Evolutionary conservation across 2,329 filamentous ascomycete species (phyloP).

Genomic region (Lasiodiplodia sp.): DNA sequence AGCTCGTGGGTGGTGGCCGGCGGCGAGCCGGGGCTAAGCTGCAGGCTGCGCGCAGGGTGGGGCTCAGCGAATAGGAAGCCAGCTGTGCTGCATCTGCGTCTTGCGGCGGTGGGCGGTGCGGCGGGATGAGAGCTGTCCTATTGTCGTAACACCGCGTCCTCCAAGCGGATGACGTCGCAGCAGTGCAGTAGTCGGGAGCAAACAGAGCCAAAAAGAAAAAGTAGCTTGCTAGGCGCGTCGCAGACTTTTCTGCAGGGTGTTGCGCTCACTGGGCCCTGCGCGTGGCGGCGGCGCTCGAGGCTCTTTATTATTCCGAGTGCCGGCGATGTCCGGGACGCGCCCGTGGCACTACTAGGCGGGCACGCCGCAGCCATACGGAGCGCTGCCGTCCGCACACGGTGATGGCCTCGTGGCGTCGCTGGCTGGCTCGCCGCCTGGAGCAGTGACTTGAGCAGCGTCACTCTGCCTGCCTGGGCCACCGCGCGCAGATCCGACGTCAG

Average conservation of each 20-base stretch:
- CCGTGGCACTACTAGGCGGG: background rate
- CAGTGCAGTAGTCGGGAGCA: background rate
- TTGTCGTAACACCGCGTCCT: conserved; percentile 10
- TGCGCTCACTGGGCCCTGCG: conserved; percentile 4
- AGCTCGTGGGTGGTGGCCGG: conserved; percentile 26
- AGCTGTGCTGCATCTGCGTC: conserved; percentile 14
- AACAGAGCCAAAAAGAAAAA: background rate
- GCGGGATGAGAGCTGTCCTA: conserved; percentile 23
- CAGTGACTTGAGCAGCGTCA: conserved; percentile 18
- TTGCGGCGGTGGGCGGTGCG: conserved; percentile 17
- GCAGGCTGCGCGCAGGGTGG: conserved; percentile 20
- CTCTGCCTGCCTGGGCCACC: background rate
- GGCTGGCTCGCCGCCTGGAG: background rate
- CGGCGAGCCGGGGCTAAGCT: conserved; percentile 22
- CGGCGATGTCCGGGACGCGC: conserved; percentile 13
- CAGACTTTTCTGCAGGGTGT: conserved; percentile 27
- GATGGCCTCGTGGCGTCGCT: background rate
- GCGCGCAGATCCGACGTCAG: conserved; percentile 21
- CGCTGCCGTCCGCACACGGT: background rate
- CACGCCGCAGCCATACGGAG: background rate
- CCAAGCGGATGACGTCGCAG: conserved; percentile 9
- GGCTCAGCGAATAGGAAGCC: conserved; percentile 25
- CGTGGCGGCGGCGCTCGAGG: conserved; percentile 9
- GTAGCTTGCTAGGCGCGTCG: background rate
- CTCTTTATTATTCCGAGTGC: conserved; percentile 22